Evolutionary conservation across 2,329 filamentous ascomycete species (phyloP).

Genomic region (Rutstroemia sydowiana): DNA sequence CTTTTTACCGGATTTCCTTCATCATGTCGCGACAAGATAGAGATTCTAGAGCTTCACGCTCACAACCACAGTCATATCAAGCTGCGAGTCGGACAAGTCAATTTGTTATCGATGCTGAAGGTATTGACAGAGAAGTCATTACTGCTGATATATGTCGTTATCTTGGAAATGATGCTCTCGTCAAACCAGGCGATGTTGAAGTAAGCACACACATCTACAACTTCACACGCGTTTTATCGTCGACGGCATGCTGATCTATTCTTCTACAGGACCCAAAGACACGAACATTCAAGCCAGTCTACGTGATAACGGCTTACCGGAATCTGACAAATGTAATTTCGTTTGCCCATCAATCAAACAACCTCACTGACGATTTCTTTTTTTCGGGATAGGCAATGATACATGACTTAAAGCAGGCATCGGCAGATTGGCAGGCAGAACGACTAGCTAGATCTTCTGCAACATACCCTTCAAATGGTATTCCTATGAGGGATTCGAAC

Average conservation of each 20-base stretch:
- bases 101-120: conserved; percentile 73
- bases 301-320: conserved; percentile 72
- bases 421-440: conserved; percentile 40
- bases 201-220: conserved; percentile 43
- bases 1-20: conserved; percentile 21
- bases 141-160: conserved; percentile 80
- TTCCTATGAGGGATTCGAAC: conserved; percentile 26
- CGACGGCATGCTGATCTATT: conserved; percentile 9
- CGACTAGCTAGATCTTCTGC: conserved; percentile 24
- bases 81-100: conserved; percentile 56
- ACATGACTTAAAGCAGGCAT: conserved; percentile 45
- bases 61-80: conserved; percentile 32
- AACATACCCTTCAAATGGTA: conserved; percentile 30
- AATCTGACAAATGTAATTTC: conserved; percentile 63
- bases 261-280: conserved; percentile 43
- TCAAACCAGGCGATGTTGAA: conserved; percentile 67
- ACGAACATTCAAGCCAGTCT: conserved; percentile 59
- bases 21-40: conserved; percentile 11
- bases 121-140: conserved; percentile 78
- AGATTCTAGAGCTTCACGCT: conserved; percentile 21
- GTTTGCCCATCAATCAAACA: conserved; percentile 17
- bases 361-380: conserved; percentile 18
- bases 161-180: conserved; percentile 73
- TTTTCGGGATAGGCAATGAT: conserved; percentile 43
- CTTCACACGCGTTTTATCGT: too few species aligned